Evolutionary conservation across 345 rosid species (phyloP), one percentile per base, ranked within the genome.

Genomic region (Viola odorata): DNA sequence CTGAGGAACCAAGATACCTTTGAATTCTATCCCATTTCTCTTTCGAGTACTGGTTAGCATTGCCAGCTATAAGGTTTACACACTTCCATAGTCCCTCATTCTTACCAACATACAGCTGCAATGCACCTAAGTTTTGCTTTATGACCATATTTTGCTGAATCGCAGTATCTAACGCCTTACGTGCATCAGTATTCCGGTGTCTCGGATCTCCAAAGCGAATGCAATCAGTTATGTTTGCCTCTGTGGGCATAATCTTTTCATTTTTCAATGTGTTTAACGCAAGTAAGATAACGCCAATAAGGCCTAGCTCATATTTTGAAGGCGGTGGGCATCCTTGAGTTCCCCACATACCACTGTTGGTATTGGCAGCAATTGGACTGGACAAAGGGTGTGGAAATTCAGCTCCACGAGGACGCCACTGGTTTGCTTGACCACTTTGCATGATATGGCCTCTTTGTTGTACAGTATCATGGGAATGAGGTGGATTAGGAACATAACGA

Each of bases 51-150:
- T 78, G 69, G 63, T 81, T 81, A 66, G 96, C 77, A 62, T 79
- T 72, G 14, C 86, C 89, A 49, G 86, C 83, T 14, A 81, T 72
- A 61, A 83, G 87, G 72, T 92, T 92, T 69, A 82, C 79, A 72
- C 98, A 92, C 54, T 61, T 84, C 98, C 98, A 92, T 45, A 89
- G 61, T 64, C 57, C 74, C 69, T 84, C 88, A 63, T 81, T 73
- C 66, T 77, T 84, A 50, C 84, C 82, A 69, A 89, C 78, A 73
- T 81, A 92, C 60, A 92, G 70, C 71, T 81, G 79, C 56, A 84
- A 4, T 37, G 76, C 63, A 64, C 96, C 96, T 56, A 87, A n/a
- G 42, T 57, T 75, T 61, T 64, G 79, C 76, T 75, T 80, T 58
- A 64, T 61, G 60, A 89, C 77, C 98, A 84, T 82, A 45, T 77